Evolutionary conservation across 2,329 filamentous ascomycete species (phyloP).

Genomic region (Fusarium fracticaudum): DNA sequence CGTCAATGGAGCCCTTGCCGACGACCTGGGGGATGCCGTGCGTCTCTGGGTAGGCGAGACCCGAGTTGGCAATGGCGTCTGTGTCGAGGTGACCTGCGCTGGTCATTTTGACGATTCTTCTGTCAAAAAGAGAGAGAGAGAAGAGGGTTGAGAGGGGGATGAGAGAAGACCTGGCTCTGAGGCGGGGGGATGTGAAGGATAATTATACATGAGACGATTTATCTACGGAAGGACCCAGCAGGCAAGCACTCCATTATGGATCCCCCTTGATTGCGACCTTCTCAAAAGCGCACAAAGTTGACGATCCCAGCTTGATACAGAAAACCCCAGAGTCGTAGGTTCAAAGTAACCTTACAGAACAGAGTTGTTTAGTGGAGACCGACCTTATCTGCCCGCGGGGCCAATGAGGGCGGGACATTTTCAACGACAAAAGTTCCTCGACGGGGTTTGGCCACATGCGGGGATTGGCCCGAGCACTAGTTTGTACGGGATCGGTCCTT

Average conservation of each 20-base stretch:
- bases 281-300: not conserved
- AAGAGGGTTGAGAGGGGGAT: not conserved
- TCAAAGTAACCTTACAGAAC: not conserved
- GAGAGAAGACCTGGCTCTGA: not conserved
- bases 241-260: not conserved
- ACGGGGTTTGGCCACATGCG: slow-evolving; percentile 17
- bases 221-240: not conserved
- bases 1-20: slow-evolving; percentile 45
- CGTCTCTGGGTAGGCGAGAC: slow-evolving; percentile 46
- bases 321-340: not conserved
- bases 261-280: not conserved
- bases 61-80: slow-evolving; percentile 49
- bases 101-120: slow-evolving; percentile 44
- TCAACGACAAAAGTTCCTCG: slow-evolving; percentile 24
- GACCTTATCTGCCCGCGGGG: slow-evolving; percentile 14
- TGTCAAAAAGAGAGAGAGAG: not conserved
- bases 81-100: slow-evolving; percentile 48
- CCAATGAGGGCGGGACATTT: not conserved
- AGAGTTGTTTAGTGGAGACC: slow-evolving; percentile 19
- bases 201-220: slow-evolving; percentile 23
- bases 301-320: slow-evolving; percentile 19
- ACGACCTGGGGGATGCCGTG: slow-evolving; percentile 41
- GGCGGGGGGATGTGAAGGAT: not conserved
- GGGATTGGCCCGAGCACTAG: slow-evolving; percentile 30
- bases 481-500: slow-evolving; percentile 23